These are phyloP conservation scores for Chlorella sp. DNA, from an alignment of 139 green algal genomes.

Conservation along the genomic window DNA sequence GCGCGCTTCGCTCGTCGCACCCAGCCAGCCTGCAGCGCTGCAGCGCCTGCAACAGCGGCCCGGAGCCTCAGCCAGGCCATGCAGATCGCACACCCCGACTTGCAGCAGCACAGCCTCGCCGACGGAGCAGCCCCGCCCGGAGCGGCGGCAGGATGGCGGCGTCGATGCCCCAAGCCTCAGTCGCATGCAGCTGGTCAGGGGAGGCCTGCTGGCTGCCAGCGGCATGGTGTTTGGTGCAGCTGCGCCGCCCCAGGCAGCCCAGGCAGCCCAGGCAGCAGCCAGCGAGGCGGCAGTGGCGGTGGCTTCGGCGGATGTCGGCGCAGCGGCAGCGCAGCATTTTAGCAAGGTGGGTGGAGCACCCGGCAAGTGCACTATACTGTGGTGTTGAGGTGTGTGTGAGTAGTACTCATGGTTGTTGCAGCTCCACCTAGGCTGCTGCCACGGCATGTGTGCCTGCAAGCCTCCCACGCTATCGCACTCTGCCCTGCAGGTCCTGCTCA, in stretches of 20 bases:
- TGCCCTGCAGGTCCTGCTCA: conserved; percentile 37
- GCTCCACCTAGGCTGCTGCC: no score
- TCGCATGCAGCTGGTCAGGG: conserved; percentile 1
- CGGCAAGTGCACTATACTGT: background rate
- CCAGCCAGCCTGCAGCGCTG: no score
- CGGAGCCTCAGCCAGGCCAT: no score
- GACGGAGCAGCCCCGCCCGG: no score
- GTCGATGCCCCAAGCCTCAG: background rate
- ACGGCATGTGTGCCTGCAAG: no score
- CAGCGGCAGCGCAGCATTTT: background rate
- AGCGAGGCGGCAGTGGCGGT: background rate
- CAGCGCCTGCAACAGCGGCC: no score
- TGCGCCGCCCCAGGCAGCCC: background rate
- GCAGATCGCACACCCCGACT: no score
- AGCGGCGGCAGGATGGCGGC: background rate
- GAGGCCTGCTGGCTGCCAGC: background rate
- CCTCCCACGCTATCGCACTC: background rate
- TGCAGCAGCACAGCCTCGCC: no score
- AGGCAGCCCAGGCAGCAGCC: background rate
- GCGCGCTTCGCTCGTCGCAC: no score
- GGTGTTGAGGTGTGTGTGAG: background rate
- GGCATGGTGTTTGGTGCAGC: background rate
- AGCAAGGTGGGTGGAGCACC: background rate
- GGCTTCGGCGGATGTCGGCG: background rate
- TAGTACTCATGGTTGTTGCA: no score